Evolutionary conservation across 169 alveolate genomes (phyloP).

Genomic region (Cryptosporidium sp.): DNA sequence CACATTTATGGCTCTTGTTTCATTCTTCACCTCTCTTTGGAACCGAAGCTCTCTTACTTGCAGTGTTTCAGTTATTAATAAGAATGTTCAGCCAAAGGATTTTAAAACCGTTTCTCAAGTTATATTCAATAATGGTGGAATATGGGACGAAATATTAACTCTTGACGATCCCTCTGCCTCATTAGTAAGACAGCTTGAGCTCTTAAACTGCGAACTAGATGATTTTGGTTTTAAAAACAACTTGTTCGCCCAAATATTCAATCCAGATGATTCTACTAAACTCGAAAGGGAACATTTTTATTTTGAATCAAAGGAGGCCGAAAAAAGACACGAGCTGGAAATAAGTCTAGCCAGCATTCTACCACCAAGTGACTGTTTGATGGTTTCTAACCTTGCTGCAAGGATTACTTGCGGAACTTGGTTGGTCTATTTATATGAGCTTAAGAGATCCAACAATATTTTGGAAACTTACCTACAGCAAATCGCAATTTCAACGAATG

Average conservation of each 20-base stretch:
- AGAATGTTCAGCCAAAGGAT: conserved; percentile 69
- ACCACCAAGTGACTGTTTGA: conserved; percentile 63
- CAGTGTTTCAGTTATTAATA: conserved; percentile 67
- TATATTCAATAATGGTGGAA: conserved; percentile 83
- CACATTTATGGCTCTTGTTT: conserved; percentile 69
- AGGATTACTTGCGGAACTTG: conserved; percentile 90
- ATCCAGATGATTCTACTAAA: not conserved
- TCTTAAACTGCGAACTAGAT: conserved; percentile 18
- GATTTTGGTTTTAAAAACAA: conserved; percentile 35
- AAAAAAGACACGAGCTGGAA: conserved; percentile 10
- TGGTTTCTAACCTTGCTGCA: conserved; percentile 85
- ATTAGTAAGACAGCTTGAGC: conserved; percentile 46
- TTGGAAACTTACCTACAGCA: conserved; percentile 64
- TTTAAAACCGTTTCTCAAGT: conserved; percentile 32
- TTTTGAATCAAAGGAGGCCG: conserved; percentile 13
- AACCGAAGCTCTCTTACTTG: conserved; percentile 60
- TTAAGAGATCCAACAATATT: conserved; percentile 80
- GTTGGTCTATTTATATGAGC: conserved; percentile 89
- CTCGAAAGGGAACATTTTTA: not conserved
- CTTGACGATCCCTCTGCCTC: conserved; percentile 83
- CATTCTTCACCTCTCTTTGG: conserved; percentile 69
- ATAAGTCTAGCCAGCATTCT: not conserved
- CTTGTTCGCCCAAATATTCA: conserved; percentile 10
- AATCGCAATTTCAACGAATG: conserved; percentile 43
- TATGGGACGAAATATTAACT: conserved; percentile 87